These are phyloP conservation scores for Vitis rupestris DNA, from an alignment of 164 flowering plant genomes.

Conservation along the genomic window DNA sequence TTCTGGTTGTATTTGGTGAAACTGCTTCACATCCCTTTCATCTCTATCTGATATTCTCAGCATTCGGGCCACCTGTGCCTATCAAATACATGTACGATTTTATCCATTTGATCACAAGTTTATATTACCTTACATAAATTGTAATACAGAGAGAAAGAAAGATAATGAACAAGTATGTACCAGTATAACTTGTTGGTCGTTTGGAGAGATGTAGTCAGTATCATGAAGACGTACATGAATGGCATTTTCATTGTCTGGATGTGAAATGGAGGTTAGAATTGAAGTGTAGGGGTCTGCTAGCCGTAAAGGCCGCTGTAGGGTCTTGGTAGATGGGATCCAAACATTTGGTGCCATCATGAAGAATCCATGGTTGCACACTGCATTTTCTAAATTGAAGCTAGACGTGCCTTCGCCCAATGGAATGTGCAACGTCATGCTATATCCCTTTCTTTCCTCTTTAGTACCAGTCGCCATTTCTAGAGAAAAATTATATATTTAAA, in stretches of 20 bases:
- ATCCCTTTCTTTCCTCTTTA: too few species aligned
- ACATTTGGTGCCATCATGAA: conserved; percentile 35
- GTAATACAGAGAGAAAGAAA: neutral
- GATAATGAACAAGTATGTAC: neutral
- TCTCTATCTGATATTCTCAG: conserved; percentile 21
- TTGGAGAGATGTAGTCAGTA: neutral
- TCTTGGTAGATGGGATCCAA: conserved; percentile 27
- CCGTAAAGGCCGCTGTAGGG: conserved; percentile 21
- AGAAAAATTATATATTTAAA: too few species aligned
- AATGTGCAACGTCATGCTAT: too few species aligned
- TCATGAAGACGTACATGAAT: neutral
- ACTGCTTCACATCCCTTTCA: conserved; percentile 20
- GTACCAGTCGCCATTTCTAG: too few species aligned
- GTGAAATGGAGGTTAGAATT: conserved; percentile 18
- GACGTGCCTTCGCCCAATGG: too few species aligned
- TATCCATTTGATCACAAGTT: too few species aligned
- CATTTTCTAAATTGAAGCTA: conserved; percentile 25
- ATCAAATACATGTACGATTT: neutral
- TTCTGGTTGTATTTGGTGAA: conserved; percentile 17
- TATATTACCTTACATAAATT: too few species aligned
- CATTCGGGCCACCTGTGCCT: conserved; percentile 30
- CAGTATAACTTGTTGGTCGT: conserved; percentile 13
- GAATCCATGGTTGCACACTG: conserved; percentile 39
- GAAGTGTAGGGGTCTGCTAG: conserved; percentile 8
- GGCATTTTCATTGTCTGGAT: conserved; percentile 1